A percentile compares a stretch with the other conserved stretches of the same genome.
These are phyloP conservation scores for Arctium lappa DNA, from an alignment of 129 eudicot species.

Conservation along the genomic window DNA sequence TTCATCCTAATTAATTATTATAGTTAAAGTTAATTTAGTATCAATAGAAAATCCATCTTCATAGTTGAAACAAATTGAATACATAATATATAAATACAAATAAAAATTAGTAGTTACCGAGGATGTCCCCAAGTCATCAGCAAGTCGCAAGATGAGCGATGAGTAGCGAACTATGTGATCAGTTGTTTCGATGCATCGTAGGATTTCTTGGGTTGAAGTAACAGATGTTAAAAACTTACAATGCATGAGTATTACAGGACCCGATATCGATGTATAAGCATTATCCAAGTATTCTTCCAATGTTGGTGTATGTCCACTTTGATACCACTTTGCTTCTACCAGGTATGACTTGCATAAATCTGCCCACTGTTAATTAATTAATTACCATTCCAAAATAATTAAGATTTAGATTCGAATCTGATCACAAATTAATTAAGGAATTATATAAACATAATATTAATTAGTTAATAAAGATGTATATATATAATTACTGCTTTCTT, in stretches of 20 bases:
- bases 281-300: conserved; percentile 30
- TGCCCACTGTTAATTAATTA: conserved; percentile 36
- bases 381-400: neutral
- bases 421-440: neutral
- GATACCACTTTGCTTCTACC: conserved; percentile 34
- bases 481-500: conserved; percentile 16
- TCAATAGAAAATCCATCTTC: too few relatives aligned
- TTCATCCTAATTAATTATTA: too few relatives aligned
- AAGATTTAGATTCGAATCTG: too few relatives aligned
- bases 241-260: conserved; percentile 17
- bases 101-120: conserved; percentile 10
- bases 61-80: too few relatives aligned
- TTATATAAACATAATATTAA: too few relatives aligned
- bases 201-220: conserved; percentile 3
- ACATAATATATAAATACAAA: too few relatives aligned
- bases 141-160: conserved; percentile 27
- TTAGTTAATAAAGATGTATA: too few relatives aligned
- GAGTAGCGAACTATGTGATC: conserved; percentile 9
- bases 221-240: neutral
- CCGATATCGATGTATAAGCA: conserved; percentile 23
- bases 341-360: conserved; percentile 33
- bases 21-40: too few relatives aligned
- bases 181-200: neutral
- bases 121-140: conserved; percentile 34
- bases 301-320: conserved; percentile 25